Evolutionary conservation across 768 basidiomycete species (phyloP).

Genomic region (Daedaleopsis sinensis): DNA sequence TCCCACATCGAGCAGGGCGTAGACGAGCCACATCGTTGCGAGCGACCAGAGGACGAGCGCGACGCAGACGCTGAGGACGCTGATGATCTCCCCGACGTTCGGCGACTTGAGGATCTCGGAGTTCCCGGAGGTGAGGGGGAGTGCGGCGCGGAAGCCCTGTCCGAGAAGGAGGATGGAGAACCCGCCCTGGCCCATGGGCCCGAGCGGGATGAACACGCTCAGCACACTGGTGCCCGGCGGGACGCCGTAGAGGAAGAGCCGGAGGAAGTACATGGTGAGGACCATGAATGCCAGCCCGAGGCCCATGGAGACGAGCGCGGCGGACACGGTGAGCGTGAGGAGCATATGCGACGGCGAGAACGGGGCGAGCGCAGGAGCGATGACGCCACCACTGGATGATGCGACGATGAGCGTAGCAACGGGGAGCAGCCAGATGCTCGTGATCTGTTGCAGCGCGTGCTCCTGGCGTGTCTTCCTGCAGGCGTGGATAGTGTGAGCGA

Average conservation of each 20-base stretch:
- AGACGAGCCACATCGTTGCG: constrained; percentile 64
- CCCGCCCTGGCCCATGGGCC: constrained; percentile 72
- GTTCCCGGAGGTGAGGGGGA: constrained; percentile 38
- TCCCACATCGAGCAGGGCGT: constrained; percentile 52
- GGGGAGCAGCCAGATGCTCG: constrained; percentile 73
- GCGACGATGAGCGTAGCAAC: constrained; percentile 75
- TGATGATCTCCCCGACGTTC: constrained; percentile 42
- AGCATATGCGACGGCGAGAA: constrained; percentile 52
- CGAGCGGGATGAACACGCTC: constrained; percentile 73
- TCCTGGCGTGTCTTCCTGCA: constrained; percentile 59
- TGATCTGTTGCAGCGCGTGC: constrained; percentile 59
- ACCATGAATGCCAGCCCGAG: constrained; percentile 67
- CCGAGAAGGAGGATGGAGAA: constrained; percentile 61
- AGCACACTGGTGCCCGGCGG: constrained; percentile 51
- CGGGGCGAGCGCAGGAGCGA: constrained; percentile 51
- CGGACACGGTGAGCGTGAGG: constrained; percentile 54
- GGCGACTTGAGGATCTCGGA: constrained; percentile 40
- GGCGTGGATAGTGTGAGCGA: not conserved
- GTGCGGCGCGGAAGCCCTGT: constrained; percentile 42
- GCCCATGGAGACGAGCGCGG: constrained; percentile 59
- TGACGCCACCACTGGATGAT: constrained; percentile 63
- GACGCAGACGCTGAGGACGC: constrained; percentile 48
- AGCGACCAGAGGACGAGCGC: constrained; percentile 64
- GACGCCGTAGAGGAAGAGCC: constrained; percentile 59
- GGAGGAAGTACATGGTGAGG: constrained; percentile 62